phyloP scores from a whole-genome alignment of 768 basidiomycete species.

The Cyathus striatus region DNA sequence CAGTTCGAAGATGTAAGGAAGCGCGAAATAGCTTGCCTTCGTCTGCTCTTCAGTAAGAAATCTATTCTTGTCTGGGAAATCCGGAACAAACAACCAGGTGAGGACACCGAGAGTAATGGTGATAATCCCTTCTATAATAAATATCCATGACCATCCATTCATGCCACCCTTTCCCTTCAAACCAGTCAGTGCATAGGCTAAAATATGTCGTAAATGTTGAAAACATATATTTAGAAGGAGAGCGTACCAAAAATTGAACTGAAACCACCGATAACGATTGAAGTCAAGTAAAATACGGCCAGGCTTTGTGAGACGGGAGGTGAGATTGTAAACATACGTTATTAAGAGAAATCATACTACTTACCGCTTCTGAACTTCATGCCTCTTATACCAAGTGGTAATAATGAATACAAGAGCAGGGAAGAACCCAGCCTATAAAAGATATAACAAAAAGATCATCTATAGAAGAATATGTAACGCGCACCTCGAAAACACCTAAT shows the following conservation, averaged over 20 bases:
- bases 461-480: neutral
- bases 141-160: slow-evolving; percentile 33
- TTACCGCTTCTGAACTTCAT: slow-evolving; percentile 36
- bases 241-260: slow-evolving; percentile 13
- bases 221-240: slow-evolving; percentile 3
- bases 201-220: neutral
- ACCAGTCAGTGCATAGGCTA: slow-evolving; percentile 21
- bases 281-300: slow-evolving; percentile 24
- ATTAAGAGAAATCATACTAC: no score
- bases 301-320: no score
- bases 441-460: neutral
- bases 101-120: slow-evolving; percentile 23
- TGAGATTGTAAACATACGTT: no score
- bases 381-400: slow-evolving; percentile 36
- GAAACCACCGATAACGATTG: slow-evolving; percentile 24
- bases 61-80: slow-evolving; percentile 28
- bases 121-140: slow-evolving; percentile 26
- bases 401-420: slow-evolving; percentile 36
- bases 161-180: slow-evolving; percentile 20
- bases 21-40: slow-evolving; percentile 12
- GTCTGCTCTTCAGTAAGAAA: slow-evolving; percentile 32
- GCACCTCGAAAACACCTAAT: slow-evolving; percentile 22
- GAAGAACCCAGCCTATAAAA: slow-evolving; percentile 32
- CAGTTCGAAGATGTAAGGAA: neutral
- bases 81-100: slow-evolving; percentile 24